phyloP scores from a whole-genome alignment of 2,329 filamentous ascomycete species.

The Aphanoascus verrucosus region DNA sequence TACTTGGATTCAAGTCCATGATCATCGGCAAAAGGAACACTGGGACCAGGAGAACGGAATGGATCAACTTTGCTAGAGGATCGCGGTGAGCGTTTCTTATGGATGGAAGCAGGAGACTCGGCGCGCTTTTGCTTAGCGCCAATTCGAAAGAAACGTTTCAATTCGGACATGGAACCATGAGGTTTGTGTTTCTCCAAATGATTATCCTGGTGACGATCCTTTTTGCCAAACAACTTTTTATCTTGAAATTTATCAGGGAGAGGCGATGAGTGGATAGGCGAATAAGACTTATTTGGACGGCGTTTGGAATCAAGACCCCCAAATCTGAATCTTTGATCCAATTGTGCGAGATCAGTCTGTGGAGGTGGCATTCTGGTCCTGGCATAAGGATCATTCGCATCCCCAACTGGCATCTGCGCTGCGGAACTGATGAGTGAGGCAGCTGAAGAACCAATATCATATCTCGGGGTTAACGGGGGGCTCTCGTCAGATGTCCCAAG shows the following conservation, averaged over 20 bases:
- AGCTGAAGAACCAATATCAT: conserved; percentile 36
- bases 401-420: conserved; percentile 67
- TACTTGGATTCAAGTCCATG: conserved; percentile 86
- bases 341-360: conserved; percentile 50
- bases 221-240: conserved; percentile 46
- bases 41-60: conserved; percentile 41
- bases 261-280: conserved; percentile 11
- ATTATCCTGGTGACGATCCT: conserved; percentile 41
- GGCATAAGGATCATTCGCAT: conserved; percentile 77
- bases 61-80: conserved; percentile 43
- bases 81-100: conserved; percentile 43
- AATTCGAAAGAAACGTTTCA: conserved; percentile 91
- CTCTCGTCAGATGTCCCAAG: conserved; percentile 49
- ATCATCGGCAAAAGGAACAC: conserved; percentile 83
- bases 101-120: conserved; percentile 51
- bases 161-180: conserved; percentile 79
- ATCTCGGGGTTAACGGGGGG: conserved; percentile 49
- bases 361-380: conserved; percentile 66
- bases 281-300: conserved; percentile 43
- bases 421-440: conserved; percentile 56
- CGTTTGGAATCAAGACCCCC: conserved; percentile 59
- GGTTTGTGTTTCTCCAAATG: conserved; percentile 41
- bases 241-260: conserved; percentile 36
- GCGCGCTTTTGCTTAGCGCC: conserved; percentile 53
- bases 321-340: conserved; percentile 80